Conservation (phyloP, 2,329 filamentous ascomycete species). For the Acephala macrosclerotiorum region DNA sequence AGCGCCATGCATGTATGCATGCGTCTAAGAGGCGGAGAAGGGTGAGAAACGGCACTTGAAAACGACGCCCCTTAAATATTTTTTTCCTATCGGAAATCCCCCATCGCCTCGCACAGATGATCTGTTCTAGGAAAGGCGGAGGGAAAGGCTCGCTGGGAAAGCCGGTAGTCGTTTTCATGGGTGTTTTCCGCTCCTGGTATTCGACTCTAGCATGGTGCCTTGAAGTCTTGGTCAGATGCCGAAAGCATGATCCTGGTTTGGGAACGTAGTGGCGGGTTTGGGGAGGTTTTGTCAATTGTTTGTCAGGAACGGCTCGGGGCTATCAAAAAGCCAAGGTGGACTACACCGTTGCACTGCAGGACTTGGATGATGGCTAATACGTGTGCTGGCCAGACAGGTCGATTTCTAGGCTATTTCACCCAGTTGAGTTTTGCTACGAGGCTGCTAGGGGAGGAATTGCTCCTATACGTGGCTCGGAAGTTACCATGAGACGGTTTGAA, state of each 20-base stretch:
- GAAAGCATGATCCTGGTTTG: too few relatives aligned
- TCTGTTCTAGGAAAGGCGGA: neutral
- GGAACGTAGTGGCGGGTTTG: too few relatives aligned
- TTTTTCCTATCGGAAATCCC: neutral
- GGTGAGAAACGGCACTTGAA: neutral
- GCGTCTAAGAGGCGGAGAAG: neutral
- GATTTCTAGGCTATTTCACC: too few relatives aligned
- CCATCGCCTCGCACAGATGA: neutral
- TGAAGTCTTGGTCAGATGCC: too few relatives aligned
- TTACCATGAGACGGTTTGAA: neutral
- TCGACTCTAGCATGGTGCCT: too few relatives aligned
- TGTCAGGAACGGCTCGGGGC: neutral
- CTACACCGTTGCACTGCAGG: too few relatives aligned
- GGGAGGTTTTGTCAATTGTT: neutral
- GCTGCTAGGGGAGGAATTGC: neutral
- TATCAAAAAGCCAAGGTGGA: too few relatives aligned
- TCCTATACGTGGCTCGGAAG: slow-evolving; percentile 2
- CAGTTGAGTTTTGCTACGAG: too few relatives aligned
- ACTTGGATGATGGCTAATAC: too few relatives aligned
- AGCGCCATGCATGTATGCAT: neutral
- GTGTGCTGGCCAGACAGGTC: too few relatives aligned
- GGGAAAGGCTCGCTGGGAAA: too few relatives aligned
- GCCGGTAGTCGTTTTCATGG: neutral
- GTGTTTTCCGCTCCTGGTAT: neutral
- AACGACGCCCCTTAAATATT: neutral